Percentiles rank a stretch among this genome's conserved stretches.
Conservation (phyloP, 2,329 filamentous ascomycete genomes). For the Beauveria australis region DNA sequence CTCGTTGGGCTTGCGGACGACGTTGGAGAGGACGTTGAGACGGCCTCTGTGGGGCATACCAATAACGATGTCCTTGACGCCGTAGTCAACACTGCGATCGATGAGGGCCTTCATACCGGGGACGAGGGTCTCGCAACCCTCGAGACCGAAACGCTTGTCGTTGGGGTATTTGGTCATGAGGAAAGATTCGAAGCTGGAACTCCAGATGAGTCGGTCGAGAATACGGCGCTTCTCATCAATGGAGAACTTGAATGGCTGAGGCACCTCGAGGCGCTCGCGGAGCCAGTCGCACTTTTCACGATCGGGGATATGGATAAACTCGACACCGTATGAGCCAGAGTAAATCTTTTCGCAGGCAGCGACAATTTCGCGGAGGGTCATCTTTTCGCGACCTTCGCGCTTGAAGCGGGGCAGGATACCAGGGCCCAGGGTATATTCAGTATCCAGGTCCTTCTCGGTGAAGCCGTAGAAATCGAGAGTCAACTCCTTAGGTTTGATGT, state of each 20-base stretch:
- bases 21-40: constrained; percentile 95
- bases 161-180: constrained; percentile 97
- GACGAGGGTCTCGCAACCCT: constrained; percentile 93
- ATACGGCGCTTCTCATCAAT: constrained; percentile 98
- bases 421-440: constrained; percentile 84
- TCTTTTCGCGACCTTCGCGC: constrained; percentile 80
- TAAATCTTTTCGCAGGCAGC: constrained; percentile 90
- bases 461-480: constrained; percentile 92
- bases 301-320: constrained; percentile 98
- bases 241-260: constrained; percentile 91
- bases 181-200: constrained; percentile 94
- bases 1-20: constrained; percentile 98
- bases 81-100: constrained; percentile 95
- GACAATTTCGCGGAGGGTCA: constrained; percentile 93
- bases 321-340: constrained; percentile 93
- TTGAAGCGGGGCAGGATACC: constrained; percentile 94
- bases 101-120: constrained; percentile 99
- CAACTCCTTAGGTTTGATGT: constrained; percentile 84
- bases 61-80: constrained; percentile 98
- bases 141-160: constrained; percentile 97
- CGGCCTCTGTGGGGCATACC: constrained; percentile 99
- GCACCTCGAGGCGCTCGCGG: constrained; percentile 87
- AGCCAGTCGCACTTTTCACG: constrained; percentile 98
- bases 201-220: constrained; percentile 96
- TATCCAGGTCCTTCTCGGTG: constrained; percentile 85